Conservation (phyloP, 306 rosid genomes). For the Lathyrus oleraceus region DNA sequence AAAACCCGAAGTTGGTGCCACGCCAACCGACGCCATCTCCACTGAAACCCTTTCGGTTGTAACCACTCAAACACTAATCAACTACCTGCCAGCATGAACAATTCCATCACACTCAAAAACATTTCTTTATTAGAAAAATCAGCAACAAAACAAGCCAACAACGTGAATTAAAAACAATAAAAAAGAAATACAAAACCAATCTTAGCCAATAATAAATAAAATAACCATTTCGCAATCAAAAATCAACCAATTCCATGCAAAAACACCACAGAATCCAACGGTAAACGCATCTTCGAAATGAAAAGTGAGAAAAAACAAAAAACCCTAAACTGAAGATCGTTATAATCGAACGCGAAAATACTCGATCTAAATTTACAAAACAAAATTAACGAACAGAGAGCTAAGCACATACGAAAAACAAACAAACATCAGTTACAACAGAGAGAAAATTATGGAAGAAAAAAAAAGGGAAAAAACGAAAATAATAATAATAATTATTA, state of each 20-base stretch:
- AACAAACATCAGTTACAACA: background rate
- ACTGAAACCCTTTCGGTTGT: constrained; percentile 29
- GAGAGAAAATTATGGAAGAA: constrained; percentile 3
- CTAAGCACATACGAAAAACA: background rate
- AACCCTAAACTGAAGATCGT: constrained; percentile 39
- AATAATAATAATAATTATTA: background rate
- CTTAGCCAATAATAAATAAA: constrained; percentile 15
- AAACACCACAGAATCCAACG: constrained; percentile 22
- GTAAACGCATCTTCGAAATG: too few relatives aligned
- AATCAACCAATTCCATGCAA: constrained; percentile 30
- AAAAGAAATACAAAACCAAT: background rate
- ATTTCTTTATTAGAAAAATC: background rate
- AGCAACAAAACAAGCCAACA: background rate
- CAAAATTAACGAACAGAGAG: constrained; percentile 12
- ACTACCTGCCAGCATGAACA: constrained; percentile 52
- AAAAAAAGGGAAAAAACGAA: background rate
- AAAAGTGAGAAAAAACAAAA: background rate
- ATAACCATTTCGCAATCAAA: constrained; percentile 10
- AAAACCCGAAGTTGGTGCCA: constrained; percentile 69
- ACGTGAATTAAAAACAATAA: constrained; percentile 23
- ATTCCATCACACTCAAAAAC: background rate
- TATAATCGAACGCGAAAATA: constrained; percentile 13
- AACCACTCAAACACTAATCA: constrained; percentile 46
- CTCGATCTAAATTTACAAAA: constrained; percentile 44
- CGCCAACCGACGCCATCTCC: constrained; percentile 81